These are phyloP conservation scores for Nothophytophthora sp. DNA, from an alignment of 352 stramenopile species.

Conservation along the genomic window DNA sequence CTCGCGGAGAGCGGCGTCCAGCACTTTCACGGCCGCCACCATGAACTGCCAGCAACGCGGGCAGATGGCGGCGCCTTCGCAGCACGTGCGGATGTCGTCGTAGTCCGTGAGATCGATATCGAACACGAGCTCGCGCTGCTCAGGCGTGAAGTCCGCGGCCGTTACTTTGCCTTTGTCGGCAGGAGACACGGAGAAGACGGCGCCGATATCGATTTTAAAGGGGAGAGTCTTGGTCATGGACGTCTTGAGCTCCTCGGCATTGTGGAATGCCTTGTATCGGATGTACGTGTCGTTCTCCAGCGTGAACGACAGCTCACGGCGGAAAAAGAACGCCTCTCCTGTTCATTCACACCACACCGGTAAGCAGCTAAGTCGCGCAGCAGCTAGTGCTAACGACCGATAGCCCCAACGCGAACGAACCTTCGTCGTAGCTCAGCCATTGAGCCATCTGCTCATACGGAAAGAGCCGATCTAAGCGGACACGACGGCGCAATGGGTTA, in stretches of 20 bases:
- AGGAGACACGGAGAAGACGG: constrained; percentile 92
- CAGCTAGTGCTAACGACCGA: background rate
- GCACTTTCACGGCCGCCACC: constrained; percentile 95
- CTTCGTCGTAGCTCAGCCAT: constrained; percentile 84
- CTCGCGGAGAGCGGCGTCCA: constrained; percentile 90
- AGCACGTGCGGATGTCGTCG: constrained; percentile 98
- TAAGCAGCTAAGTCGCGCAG: background rate
- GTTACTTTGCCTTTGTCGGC: constrained; percentile 90
- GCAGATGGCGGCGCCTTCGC: constrained; percentile 91
- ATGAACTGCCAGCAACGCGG: constrained; percentile 98
- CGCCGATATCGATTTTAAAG: constrained; percentile 99
- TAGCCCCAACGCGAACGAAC: too few species aligned
- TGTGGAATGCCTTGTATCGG: constrained; percentile 96
- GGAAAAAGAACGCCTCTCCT: constrained; percentile 83
- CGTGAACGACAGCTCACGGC: constrained; percentile 98
- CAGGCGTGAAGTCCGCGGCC: constrained; percentile 86
- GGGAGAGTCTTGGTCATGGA: constrained; percentile 93
- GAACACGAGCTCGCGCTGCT: constrained; percentile 98
- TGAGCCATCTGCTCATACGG: constrained; percentile 85
- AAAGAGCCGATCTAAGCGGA: constrained; percentile 72
- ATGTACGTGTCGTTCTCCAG: constrained; percentile 99
- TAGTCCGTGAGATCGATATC: constrained; percentile 99
- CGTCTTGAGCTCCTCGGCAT: constrained; percentile 82
- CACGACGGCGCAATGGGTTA: background rate
- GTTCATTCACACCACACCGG: constrained; percentile 2